Conservation (phyloP, 768 basidiomycete species). For the Kwoniella dendrophila region DNA sequence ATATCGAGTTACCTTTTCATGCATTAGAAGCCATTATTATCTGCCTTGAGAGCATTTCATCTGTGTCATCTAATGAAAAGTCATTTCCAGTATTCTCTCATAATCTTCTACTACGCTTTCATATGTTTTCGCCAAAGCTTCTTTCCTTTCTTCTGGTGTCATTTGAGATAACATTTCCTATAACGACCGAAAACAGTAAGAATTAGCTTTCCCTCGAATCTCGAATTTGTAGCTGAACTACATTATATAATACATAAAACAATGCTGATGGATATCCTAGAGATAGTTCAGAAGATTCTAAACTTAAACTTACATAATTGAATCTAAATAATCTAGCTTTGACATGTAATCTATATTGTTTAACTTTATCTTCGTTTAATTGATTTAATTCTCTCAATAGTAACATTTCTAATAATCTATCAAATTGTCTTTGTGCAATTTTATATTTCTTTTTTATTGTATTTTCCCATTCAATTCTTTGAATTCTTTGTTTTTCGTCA, state of each 20-base stretch:
- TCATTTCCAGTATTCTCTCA: conserved; percentile 67
- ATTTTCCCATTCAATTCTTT: conserved; percentile 66
- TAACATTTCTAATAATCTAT: conserved; percentile 88
- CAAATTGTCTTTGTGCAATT: conserved; percentile 93
- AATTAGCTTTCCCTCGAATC: background rate
- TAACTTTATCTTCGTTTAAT: conserved; percentile 62
- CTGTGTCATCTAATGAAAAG: conserved; percentile 31
- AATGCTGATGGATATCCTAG: background rate
- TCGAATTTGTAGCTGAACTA: background rate
- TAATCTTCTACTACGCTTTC: conserved; percentile 84
- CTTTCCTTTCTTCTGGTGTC: conserved; percentile 79
- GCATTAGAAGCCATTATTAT: no score
- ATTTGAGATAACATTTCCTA: conserved; percentile 87
- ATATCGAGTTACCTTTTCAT: no score
- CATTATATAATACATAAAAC: background rate
- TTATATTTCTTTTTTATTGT: conserved; percentile 80
- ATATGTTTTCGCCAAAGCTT: conserved; percentile 92
- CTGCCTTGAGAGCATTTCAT: no score
- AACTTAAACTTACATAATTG: conserved; percentile 72
- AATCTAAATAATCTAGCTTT: conserved; percentile 94
- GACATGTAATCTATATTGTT: conserved; percentile 75
- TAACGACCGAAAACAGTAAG: background rate
- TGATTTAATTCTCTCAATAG: conserved; percentile 72
- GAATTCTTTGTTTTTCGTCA: conserved; percentile 61
- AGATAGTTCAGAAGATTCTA: background rate